These are phyloP conservation scores for Penicillium paradoxum DNA, from an alignment of 495 filamentous ascomycete genomes.

Conservation along the genomic window DNA sequence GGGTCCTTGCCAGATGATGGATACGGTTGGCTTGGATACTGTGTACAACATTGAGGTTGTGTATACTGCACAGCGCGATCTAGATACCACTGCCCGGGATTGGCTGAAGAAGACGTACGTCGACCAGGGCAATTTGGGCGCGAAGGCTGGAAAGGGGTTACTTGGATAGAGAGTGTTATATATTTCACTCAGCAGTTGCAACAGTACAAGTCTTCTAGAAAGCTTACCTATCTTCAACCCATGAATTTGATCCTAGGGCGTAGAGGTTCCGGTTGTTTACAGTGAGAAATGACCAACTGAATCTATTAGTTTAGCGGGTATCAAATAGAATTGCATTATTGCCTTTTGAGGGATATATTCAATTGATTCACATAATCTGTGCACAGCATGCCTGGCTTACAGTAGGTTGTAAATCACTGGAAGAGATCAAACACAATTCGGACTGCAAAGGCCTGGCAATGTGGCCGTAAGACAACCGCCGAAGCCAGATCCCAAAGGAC, in stretches of 20 bases:
- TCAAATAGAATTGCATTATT: background rate
- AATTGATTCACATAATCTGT: background rate
- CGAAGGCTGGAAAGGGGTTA: conserved; percentile 29
- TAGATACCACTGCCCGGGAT: conserved; percentile 14
- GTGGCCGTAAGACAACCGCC: background rate
- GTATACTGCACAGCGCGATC: conserved; percentile 22
- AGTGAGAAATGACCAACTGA: background rate
- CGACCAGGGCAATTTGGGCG: conserved; percentile 34
- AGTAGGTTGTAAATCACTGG: background rate
- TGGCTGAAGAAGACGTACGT: conserved; percentile 41
- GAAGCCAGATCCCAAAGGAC: background rate
- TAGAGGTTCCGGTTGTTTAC: background rate
- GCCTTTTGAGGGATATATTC: background rate
- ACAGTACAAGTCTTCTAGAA: background rate
- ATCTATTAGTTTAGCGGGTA: background rate
- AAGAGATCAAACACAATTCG: background rate
- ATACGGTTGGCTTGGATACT: conserved; percentile 44
- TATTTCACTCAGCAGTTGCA: background rate
- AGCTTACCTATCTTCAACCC: too few species aligned
- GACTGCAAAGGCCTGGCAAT: background rate
- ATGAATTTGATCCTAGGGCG: background rate
- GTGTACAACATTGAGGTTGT: conserved; percentile 38
- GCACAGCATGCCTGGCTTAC: background rate
- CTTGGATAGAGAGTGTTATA: conserved; percentile 5
- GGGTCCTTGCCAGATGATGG: conserved; percentile 46